A percentile compares a stretch with the other conserved stretches of the same genome.
phyloP scores from a whole-genome alignment of 331 rosid genomes.

The Telfairia occidentalis region DNA sequence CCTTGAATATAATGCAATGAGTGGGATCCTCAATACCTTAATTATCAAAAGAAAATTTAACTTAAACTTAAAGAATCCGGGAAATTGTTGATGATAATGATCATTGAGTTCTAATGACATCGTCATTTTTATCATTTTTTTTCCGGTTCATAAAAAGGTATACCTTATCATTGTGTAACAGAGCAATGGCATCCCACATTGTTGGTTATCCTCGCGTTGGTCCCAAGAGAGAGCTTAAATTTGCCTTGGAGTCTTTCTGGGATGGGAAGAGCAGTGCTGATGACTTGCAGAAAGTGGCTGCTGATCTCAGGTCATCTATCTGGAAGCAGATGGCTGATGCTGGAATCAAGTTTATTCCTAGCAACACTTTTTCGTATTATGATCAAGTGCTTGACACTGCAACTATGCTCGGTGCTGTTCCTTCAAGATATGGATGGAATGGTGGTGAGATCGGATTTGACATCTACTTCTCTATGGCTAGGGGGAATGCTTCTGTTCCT shows the following conservation, averaged over 20 bases:
- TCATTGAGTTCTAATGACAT: neutral
- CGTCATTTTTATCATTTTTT: neutral
- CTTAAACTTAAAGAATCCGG: neutral
- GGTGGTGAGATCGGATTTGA: slow-evolving; percentile 87
- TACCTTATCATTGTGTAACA: slow-evolving; percentile 15
- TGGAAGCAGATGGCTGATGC: slow-evolving; percentile 91
- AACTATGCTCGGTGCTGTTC: slow-evolving; percentile 85
- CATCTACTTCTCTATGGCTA: slow-evolving; percentile 92
- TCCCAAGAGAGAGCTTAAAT: slow-evolving; percentile 98
- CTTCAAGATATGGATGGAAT: slow-evolving; percentile 75
- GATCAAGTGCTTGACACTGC: slow-evolving; percentile 87
- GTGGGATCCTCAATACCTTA: neutral
- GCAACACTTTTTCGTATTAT: slow-evolving; percentile 84
- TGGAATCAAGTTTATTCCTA: slow-evolving; percentile 86
- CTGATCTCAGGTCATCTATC: slow-evolving; percentile 74
- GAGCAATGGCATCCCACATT: slow-evolving; percentile 84
- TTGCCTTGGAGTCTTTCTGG: slow-evolving; percentile 94
- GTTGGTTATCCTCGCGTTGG: slow-evolving; percentile 40
- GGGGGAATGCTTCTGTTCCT: slow-evolving; percentile 91
- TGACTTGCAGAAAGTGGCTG: slow-evolving; percentile 71
- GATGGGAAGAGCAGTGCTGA: slow-evolving; percentile 86
- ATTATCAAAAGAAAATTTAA: neutral
- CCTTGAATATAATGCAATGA: neutral
- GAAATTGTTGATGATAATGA: neutral
- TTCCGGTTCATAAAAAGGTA: neutral